Evolutionary conservation across 192 early-diverging fungal species (phyloP).

Genomic region (Mortierella hygrophila): DNA sequence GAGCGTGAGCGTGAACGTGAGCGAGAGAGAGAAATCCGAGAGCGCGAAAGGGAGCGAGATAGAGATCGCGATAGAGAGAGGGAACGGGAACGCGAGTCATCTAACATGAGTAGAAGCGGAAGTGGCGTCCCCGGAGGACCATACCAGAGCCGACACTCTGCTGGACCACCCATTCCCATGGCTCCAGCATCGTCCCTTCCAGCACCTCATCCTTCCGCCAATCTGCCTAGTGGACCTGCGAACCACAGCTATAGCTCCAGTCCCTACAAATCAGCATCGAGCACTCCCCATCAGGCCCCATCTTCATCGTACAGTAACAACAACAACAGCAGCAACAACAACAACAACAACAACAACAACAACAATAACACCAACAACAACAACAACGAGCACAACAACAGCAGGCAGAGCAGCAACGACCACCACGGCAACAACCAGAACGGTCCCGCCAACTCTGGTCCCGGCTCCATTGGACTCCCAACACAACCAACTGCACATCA

Average conservation of each 20-base stretch:
- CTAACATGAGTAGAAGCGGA: neutral
- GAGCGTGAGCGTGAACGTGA: conserved; percentile 41
- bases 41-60: conserved; percentile 28
- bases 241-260: conserved; percentile 20
- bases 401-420: neutral
- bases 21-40: conserved; percentile 5
- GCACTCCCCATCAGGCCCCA: conserved; percentile 6
- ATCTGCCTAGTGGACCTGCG: neutral
- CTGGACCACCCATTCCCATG: conserved; percentile 1
- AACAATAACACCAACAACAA: neutral
- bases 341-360: neutral
- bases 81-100: conserved; percentile 20
- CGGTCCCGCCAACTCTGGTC: neutral
- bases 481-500: conserved; percentile 41
- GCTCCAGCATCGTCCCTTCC: neutral
- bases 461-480: conserved; percentile 1
- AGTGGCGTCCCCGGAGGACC: conserved; percentile 7
- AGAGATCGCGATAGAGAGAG: conserved; percentile 31
- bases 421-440: neutral
- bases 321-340: conserved; percentile 10
- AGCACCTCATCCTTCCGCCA: conserved; percentile 12
- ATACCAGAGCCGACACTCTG: conserved; percentile 18
- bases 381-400: neutral
- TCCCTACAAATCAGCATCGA: conserved; percentile 24
- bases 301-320: conserved; percentile 11